Percentiles rank a stretch among this genome's conserved stretches.
These are phyloP conservation scores for Paramecium biaurelia DNA, from an alignment of 73 alveolate species.

Conservation along the genomic window DNA sequence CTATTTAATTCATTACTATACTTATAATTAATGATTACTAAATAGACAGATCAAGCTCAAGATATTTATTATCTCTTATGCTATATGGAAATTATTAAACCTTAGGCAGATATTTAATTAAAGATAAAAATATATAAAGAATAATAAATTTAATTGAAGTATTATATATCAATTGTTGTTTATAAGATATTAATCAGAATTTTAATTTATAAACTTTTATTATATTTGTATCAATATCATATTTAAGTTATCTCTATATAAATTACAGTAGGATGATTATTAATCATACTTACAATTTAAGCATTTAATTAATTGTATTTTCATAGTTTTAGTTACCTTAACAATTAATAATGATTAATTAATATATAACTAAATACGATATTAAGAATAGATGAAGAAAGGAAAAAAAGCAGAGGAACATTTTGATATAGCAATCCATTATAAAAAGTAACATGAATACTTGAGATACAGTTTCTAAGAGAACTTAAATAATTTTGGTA, in stretches of 20 bases:
- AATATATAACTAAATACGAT: background rate
- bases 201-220: no score
- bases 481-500: slow-evolving; percentile 1
- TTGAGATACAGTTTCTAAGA: background rate
- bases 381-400: background rate
- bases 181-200: background rate
- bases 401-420: background rate
- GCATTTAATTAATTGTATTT: no score
- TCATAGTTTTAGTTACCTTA: background rate
- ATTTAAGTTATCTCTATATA: no score
- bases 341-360: background rate
- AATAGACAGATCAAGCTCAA: no score
- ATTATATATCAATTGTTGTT: background rate
- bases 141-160: no score
- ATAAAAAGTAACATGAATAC: background rate
- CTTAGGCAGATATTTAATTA: no score
- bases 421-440: background rate
- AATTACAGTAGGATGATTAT: background rate
- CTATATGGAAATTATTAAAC: no score
- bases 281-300: no score
- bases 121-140: background rate
- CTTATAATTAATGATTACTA: no score
- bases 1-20: no score
- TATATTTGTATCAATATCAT: no score
- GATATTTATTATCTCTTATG: no score